Percentiles rank a stretch among this genome's conserved stretches.
Conservation (phyloP, 2,329 filamentous ascomycete species). For the Dothideomycetes sp. region DNA sequence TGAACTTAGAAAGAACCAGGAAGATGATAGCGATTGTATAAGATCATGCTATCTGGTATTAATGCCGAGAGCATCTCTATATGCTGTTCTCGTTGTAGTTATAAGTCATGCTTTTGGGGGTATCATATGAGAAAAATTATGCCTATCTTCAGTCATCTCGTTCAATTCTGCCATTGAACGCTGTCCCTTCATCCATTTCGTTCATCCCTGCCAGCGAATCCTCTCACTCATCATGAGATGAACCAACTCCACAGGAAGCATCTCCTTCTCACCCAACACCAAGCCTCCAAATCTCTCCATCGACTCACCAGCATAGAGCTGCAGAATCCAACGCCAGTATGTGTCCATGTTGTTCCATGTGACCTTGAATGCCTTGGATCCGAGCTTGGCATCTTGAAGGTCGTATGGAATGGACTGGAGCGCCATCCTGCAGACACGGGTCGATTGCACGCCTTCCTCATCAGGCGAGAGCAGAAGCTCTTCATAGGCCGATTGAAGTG, state of each 20-base stretch:
- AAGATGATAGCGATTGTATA: no score
- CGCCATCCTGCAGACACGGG: constrained; percentile 21
- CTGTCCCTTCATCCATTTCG: no score
- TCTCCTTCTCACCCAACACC: constrained; percentile 20
- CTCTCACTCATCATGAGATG: constrained; percentile 20
- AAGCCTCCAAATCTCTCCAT: constrained; percentile 20
- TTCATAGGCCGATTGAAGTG: constrained; percentile 28
- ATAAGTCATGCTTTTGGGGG: no score
- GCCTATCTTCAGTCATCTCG: no score
- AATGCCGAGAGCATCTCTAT: no score
- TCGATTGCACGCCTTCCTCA: constrained; percentile 20
- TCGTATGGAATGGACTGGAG: constrained; percentile 12
- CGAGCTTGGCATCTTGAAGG: no score
- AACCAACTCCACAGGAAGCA: constrained; percentile 22
- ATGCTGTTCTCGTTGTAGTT: no score
- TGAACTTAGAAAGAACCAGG: no score
- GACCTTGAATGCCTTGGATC: constrained; percentile 18
- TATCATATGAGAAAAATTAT: no score
- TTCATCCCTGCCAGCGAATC: constrained; percentile 22
- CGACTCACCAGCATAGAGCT: constrained; percentile 21
- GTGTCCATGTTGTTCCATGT: constrained; percentile 19
- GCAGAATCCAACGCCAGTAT: constrained; percentile 41
- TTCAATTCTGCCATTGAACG: no score
- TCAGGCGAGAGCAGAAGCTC: constrained; percentile 29
- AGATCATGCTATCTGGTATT: no score